Conservation (phyloP, 2,329 filamentous ascomycete species). For the Neurospora sp. region DNA sequence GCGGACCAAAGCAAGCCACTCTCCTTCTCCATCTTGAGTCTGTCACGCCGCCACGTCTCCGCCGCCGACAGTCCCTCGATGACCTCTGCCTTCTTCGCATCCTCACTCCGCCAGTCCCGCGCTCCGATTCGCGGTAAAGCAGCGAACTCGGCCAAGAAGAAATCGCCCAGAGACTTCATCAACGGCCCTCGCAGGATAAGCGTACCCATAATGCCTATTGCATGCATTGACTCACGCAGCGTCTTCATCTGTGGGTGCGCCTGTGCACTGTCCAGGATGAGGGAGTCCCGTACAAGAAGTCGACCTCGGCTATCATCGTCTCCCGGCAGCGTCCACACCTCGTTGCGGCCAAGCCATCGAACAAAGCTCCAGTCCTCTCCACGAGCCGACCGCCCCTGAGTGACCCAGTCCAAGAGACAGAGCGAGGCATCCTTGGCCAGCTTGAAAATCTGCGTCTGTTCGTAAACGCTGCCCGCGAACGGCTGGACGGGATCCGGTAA, state of each 20-base stretch:
- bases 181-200: constrained; percentile 69
- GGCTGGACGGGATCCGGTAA: constrained; percentile 92
- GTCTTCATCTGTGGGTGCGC: constrained; percentile 29
- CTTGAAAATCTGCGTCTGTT: constrained; percentile 72
- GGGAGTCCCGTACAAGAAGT: constrained; percentile 74
- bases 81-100: constrained; percentile 28
- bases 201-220: constrained; percentile 70
- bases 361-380: constrained; percentile 83
- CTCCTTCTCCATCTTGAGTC: constrained; percentile 47
- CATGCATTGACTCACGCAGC: constrained; percentile 57
- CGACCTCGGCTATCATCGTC: constrained; percentile 28
- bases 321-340: constrained; percentile 53
- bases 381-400: constrained; percentile 70
- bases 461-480: constrained; percentile 73
- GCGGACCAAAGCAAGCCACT: constrained; percentile 70
- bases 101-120: constrained; percentile 59
- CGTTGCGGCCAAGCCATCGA: constrained; percentile 74
- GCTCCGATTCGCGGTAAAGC: constrained; percentile 72
- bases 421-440: constrained; percentile 49
- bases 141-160: constrained; percentile 72
- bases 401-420: constrained; percentile 90
- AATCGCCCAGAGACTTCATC: constrained; percentile 55
- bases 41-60: constrained; percentile 43
- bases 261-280: constrained; percentile 56
- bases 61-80: constrained; percentile 27